Conservation (phyloP, 306 rosid species). For the Clitoria ternatea region DNA sequence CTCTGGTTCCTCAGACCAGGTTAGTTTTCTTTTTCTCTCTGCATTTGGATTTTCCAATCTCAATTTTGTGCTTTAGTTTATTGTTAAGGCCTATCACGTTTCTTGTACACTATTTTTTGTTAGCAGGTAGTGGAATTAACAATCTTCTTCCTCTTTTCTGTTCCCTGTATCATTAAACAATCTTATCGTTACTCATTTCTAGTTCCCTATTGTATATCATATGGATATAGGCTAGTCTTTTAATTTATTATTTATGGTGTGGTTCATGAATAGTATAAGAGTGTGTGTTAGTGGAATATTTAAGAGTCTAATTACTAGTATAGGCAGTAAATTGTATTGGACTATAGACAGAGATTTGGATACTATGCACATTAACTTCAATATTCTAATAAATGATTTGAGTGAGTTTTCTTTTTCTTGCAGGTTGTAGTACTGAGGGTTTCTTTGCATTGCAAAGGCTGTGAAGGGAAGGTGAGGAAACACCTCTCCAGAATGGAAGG, state of each 20-base stretch:
- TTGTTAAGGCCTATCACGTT: not conserved
- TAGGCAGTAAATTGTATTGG: not conserved
- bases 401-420: not conserved
- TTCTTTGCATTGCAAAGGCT: conserved; percentile 92
- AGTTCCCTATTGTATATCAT: not conserved
- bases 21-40: conserved; percentile 18
- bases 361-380: not conserved
- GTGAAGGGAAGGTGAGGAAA: conserved; percentile 91
- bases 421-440: conserved; percentile 89
- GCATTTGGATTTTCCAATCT: not conserved
- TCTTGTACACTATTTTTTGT: not conserved
- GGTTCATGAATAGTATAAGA: not conserved
- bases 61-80: not conserved
- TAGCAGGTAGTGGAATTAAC: too few species aligned
- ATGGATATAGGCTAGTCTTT: not conserved
- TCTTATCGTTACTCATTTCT: too few species aligned
- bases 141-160: too few species aligned
- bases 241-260: not conserved
- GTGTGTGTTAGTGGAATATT: not conserved
- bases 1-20: conserved; percentile 60
- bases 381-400: not conserved
- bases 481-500: conserved; percentile 94
- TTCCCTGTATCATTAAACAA: too few species aligned
- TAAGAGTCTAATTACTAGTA: not conserved
- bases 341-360: not conserved